Base-by-base conservation (phyloP, 1,284 basidiomycete genomes). In the Cerrena zonata region DNA sequence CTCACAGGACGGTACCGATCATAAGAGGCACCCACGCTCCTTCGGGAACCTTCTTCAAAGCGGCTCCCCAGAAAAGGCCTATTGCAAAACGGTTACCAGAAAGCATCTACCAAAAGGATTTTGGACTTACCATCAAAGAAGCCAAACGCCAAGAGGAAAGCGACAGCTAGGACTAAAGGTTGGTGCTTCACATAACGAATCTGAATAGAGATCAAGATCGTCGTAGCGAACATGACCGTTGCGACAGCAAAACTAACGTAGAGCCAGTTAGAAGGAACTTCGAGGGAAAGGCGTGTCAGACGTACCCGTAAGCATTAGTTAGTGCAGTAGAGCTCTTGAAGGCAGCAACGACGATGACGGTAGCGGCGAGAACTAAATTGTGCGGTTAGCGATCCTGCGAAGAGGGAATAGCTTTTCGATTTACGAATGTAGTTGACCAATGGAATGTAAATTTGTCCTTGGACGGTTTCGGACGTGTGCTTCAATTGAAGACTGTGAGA, bases 401-500 rank as follows among this genome's bases (percentile, higher is more conserved):
- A n/a, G n/a, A n/a, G n/a, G n/a, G n/a, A n/a, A n/a, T n/a, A n/a
- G n/a, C n/a, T n/a, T n/a, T n/a, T n/a, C n/a, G 11, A 55, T 69
- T 36, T 53, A 72, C 70, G 57, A 5, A 67, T 60, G 72, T 77
- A 84, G 58, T 86, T 86, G 40, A 76, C 69, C 1, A 72, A 70
- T 2, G 82, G 80, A 18, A 85, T 74, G 58, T 84, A 86, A 5
- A 86, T 73, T 59, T 86, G 83, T 1, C 83, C 82, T 58, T 82
- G 76, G 13, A 77, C 69, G 1, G 68, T 72, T 18, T 80, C 77
- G 0, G 80, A 82, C 0, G 84, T 86, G 58, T 83, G 75, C 5
- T 70, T 57, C 72, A 85, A 79, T 4, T 73, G 69, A 7, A 85
- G 37, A 5, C 69, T 71, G 27, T n/a, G 34, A 7, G 34, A 5